Evolutionary conservation across 2,329 filamentous ascomycete genomes (phyloP), one percentile per base, ranked within the genome.

Genomic region (Sarocladiaceae sp.): DNA sequence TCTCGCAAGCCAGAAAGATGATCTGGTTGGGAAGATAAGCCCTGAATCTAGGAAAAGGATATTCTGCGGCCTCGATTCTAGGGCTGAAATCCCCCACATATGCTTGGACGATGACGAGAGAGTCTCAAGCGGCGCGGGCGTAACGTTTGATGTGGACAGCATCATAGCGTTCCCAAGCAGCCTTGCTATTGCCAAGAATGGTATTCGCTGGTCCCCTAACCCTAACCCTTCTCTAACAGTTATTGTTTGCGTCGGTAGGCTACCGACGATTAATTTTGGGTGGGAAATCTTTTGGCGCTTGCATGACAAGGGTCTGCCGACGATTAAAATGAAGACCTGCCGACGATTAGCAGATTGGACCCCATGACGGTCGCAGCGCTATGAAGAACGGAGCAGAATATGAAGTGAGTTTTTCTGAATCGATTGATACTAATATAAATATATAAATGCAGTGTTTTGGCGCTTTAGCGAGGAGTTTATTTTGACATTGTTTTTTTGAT

Each of bases 401-500:
- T 33, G 13, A 33, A 33, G 31, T 6, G 31, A 33, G 13, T 33
- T 33, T 7, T 33, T 33, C 31, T 33, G 13, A 33, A n/a, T 33
- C 18, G 13, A 33, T 33, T 33, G 13, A 33, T 33, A 33, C 31
- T 33, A n/a, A 33, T 33, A 33, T 33, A 7, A 33, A 7, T 33
- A 33, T 33, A 33, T 33, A 33, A 33, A 33, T 33, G 13, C 13
- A 33, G 6, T 7, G 31, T 33, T 33, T 33, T 7, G 6, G 13
- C 31, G 31, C 13, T 7, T 33, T 33, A 33, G 13, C 13, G 13
- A 33, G 6, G 13, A n/a, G 13, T 33, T 33, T 33, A 33, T 33
- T 33, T 33, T 33, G 13, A 33, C 13, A 33, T 33, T 33, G 31
- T 33, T 33, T 33, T 33, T 33, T 33, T 33, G 13, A n/a, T 33